A percentile compares a stretch with the other conserved stretches of the same genome.
Conservation (phyloP, 2,329 filamentous ascomycete genomes). For the Paraphoma chrysanthemicola region DNA sequence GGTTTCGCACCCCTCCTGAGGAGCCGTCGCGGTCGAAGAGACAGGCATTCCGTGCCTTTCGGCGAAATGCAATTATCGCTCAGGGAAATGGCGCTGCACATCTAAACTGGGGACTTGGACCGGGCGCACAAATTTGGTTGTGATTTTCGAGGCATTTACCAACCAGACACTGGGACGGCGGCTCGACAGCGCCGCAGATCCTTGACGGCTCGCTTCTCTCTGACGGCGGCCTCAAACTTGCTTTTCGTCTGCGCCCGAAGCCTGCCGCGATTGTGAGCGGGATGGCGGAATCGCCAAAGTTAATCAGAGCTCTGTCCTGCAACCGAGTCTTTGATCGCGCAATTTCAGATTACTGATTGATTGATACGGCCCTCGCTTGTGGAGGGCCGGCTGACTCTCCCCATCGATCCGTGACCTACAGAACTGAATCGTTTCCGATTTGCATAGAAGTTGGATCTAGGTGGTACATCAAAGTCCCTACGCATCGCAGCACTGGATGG, state of each 20-base stretch:
- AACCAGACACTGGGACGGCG: conserved; percentile 21
- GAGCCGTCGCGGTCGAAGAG: conserved; percentile 24
- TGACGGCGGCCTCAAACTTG: conserved; percentile 14
- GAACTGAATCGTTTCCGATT: conserved; percentile 1
- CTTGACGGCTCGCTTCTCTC: conserved; percentile 12
- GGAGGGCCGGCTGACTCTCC: conserved; percentile 24
- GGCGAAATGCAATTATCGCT: conserved; percentile 33
- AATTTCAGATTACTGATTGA: conserved; percentile 22
- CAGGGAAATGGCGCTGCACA: conserved; percentile 23
- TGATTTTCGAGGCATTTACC: conserved; percentile 30
- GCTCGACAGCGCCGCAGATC: conserved; percentile 29
- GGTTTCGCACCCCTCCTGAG: conserved; percentile 22
- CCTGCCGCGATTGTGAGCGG: conserved; percentile 6
- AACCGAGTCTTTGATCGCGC: conserved; percentile 17
- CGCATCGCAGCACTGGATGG: conserved; percentile 13
- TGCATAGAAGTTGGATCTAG: conserved; percentile 6
- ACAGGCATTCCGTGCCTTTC: conserved; percentile 21
- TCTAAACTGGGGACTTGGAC: conserved; percentile 33
- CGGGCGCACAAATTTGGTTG: conserved; percentile 30
- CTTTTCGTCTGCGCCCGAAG: conserved; percentile 19
- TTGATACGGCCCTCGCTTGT: conserved; percentile 26
- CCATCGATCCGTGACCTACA: conserved; percentile 13
- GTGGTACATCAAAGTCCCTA: conserved; percentile 17
- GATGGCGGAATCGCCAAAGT: neutral
- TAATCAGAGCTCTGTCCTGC: conserved; percentile 10